phyloP scores from a whole-genome alignment of 2,329 filamentous ascomycete species.

The Nemania diffusa region DNA sequence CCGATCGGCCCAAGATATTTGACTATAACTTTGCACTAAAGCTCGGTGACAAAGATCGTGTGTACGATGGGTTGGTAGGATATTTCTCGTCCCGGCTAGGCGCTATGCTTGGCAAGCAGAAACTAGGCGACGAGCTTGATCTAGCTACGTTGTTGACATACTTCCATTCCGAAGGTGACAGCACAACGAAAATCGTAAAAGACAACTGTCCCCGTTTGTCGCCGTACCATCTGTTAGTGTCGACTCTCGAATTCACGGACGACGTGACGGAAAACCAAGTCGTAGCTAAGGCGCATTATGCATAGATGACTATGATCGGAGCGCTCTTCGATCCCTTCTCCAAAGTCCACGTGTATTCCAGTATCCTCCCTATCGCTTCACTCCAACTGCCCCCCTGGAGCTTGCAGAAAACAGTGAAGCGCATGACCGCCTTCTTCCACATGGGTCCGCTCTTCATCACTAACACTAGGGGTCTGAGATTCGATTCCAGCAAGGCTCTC shows the following conservation, averaged over 20 bases:
- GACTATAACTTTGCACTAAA: background rate
- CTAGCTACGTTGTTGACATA: background rate
- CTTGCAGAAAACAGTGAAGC: background rate
- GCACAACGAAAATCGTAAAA: background rate
- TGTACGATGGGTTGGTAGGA: conserved; percentile 4
- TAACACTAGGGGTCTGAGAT: background rate
- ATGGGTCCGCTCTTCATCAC: background rate
- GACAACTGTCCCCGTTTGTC: background rate
- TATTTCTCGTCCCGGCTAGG: background rate
- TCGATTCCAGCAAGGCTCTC: background rate
- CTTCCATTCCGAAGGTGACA: background rate
- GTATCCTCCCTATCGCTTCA: background rate
- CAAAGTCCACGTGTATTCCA: background rate
- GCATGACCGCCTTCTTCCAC: conserved; percentile 10
- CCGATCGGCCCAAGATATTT: background rate
- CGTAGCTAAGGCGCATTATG: no score
- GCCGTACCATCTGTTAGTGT: background rate
- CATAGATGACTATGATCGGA: background rate
- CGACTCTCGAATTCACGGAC: no score
- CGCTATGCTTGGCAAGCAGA: background rate
- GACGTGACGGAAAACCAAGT: no score
- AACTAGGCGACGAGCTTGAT: background rate
- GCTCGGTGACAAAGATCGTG: conserved; percentile 4
- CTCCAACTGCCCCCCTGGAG: background rate
- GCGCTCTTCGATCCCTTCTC: background rate